phyloP scores from a whole-genome alignment of 805 yeast genomes.

The Ogataea minuta region DNA sequence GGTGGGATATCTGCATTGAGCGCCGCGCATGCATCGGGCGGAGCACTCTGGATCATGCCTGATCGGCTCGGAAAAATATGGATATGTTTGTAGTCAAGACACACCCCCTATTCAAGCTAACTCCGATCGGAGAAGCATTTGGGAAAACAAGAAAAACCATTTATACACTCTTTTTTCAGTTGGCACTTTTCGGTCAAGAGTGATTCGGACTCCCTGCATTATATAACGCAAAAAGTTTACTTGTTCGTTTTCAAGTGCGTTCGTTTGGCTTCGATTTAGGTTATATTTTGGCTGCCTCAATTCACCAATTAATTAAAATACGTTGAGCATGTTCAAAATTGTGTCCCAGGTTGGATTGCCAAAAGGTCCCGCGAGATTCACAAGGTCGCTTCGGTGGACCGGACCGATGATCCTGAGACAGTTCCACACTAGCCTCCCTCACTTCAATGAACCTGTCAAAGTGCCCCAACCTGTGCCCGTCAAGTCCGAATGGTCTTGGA shows the following conservation, averaged over 20 bases:
- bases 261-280: slow-evolving; percentile 3
- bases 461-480: no score
- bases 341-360: slow-evolving; percentile 7
- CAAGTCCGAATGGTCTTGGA: slow-evolving; percentile 17
- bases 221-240: slow-evolving; percentile 1
- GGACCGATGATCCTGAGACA: neutral
- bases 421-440: slow-evolving; percentile 3
- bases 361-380: slow-evolving; percentile 1
- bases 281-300: slow-evolving; percentile 1
- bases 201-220: slow-evolving; percentile 10
- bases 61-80: neutral
- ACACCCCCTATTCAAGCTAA: slow-evolving; percentile 8
- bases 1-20: slow-evolving; percentile 5
- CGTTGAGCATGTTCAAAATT: slow-evolving; percentile 5
- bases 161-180: slow-evolving; percentile 3
- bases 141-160: slow-evolving; percentile 1
- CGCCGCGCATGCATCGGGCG: slow-evolving; percentile 2
- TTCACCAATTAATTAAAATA: neutral
- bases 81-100: neutral
- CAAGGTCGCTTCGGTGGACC: slow-evolving; percentile 2
- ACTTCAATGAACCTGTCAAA: neutral
- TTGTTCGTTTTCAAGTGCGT: slow-evolving; percentile 3
- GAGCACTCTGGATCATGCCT: slow-evolving; percentile 1
- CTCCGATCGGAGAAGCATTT: slow-evolving; percentile 12
- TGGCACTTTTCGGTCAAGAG: slow-evolving; percentile 20